Conservation (phyloP, 805 yeast species). For the Ogataea methanolica region DNA sequence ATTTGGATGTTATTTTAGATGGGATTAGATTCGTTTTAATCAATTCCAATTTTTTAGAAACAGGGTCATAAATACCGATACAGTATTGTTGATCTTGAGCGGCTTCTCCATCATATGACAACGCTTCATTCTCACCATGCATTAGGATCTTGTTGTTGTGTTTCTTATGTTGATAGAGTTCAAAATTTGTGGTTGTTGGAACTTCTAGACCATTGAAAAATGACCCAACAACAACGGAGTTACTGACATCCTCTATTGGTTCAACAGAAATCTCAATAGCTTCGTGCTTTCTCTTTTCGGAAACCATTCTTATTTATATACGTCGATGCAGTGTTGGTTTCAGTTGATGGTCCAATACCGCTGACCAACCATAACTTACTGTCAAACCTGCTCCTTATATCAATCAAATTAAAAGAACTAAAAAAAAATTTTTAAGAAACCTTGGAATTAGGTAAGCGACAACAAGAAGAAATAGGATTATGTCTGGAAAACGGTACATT, state of each 20-base stretch:
- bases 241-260: slow-evolving; percentile 38
- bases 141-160: slow-evolving; percentile 39
- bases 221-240: slow-evolving; percentile 55
- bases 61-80: slow-evolving; percentile 74
- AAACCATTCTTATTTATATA: slow-evolving; percentile 8
- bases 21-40: slow-evolving; percentile 57
- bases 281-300: slow-evolving; percentile 31
- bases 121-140: slow-evolving; percentile 73
- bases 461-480: too few relatives aligned
- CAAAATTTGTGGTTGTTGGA: slow-evolving; percentile 55
- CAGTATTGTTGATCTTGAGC: slow-evolving; percentile 50
- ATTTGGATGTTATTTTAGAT: slow-evolving; percentile 58
- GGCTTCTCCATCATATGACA: slow-evolving; percentile 66
- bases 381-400: too few relatives aligned
- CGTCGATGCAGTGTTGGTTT: too few relatives aligned
- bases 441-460: too few relatives aligned
- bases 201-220: slow-evolving; percentile 74
- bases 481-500: too few relatives aligned
- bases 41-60: slow-evolving; percentile 58
- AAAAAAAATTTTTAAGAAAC: too few relatives aligned
- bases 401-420: too few relatives aligned
- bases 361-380: too few relatives aligned
- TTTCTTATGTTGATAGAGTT: slow-evolving; percentile 50
- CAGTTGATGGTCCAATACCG: too few relatives aligned
- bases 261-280: slow-evolving; percentile 22